These are phyloP conservation scores for Colletotrichum sp. DNA, from an alignment of 2,329 filamentous ascomycete species.

Conservation along the genomic window DNA sequence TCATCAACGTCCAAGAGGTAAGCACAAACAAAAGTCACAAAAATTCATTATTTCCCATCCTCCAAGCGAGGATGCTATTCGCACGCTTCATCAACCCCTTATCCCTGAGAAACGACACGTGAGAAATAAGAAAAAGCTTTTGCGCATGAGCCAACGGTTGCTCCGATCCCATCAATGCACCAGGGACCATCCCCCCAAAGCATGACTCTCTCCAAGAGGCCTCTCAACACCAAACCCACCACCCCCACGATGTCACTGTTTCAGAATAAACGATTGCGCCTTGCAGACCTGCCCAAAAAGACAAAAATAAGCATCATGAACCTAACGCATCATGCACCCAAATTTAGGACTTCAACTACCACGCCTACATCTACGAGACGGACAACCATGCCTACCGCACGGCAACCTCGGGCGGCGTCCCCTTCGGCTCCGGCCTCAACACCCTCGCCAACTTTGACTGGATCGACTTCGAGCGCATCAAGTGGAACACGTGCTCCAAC, in stretches of 20 bases:
- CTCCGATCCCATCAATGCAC: not conserved
- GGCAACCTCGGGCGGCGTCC: slow-evolving; percentile 67
- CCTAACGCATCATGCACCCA: not conserved
- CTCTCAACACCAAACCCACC: not conserved
- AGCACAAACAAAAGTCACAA: not conserved
- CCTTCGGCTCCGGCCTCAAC: slow-evolving; percentile 68
- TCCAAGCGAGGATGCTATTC: not conserved
- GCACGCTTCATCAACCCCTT: not conserved
- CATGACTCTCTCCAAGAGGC: not conserved
- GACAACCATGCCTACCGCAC: slow-evolving; percentile 66
- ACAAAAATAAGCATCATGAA: not conserved
- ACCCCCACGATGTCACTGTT: slow-evolving; percentile 4
- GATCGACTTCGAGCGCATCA: slow-evolving; percentile 58
- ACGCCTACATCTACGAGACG: slow-evolving; percentile 65
- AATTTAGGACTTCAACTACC: slow-evolving; percentile 53
- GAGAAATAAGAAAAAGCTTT: not conserved
- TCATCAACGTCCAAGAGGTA: slow-evolving; percentile 70
- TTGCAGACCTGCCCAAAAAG: not conserved
- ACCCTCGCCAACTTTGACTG: slow-evolving; percentile 64
- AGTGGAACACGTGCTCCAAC: slow-evolving; percentile 64
- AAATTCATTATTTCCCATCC: not conserved
- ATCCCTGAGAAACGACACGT: not conserved
- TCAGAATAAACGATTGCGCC: not conserved
- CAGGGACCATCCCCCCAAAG: not conserved
- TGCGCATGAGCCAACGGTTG: slow-evolving; percentile 1